These are phyloP conservation scores for Atkinsonella hypoxylon DNA, from an alignment of 2,329 filamentous ascomycete genomes.

Conservation along the genomic window DNA sequence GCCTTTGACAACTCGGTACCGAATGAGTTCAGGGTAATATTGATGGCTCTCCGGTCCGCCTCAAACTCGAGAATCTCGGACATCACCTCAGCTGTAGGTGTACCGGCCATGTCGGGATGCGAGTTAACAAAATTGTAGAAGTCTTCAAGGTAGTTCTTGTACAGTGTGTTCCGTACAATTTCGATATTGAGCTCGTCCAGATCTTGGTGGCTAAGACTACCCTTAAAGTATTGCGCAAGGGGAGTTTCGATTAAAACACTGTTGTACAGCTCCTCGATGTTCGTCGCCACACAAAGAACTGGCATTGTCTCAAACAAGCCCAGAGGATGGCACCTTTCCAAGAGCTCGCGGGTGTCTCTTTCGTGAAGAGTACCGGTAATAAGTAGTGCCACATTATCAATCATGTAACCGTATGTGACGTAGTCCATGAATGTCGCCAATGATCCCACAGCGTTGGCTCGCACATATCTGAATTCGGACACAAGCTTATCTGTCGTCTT, in stretches of 20 bases:
- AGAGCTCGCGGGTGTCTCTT: constrained; percentile 85
- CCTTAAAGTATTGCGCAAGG: constrained; percentile 93
- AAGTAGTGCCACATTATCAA: constrained; percentile 94
- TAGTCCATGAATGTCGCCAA: constrained; percentile 96
- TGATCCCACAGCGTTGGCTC: constrained; percentile 84
- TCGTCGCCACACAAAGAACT: constrained; percentile 92
- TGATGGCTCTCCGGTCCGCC: constrained; percentile 91
- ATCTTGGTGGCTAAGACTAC: constrained; percentile 88
- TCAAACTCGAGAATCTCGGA: constrained; percentile 92
- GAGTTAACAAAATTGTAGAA: constrained; percentile 93
- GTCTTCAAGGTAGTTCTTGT: constrained; percentile 99
- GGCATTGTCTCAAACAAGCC: constrained; percentile 99
- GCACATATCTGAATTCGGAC: constrained; percentile 90
- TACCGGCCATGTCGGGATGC: constrained; percentile 73
- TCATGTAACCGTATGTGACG: constrained; percentile 99
- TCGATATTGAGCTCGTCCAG: constrained; percentile 98
- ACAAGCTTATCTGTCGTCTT: constrained; percentile 98
- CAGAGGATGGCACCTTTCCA: constrained; percentile 91
- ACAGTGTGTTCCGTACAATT: constrained; percentile 94
- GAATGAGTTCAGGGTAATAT: constrained; percentile 98
- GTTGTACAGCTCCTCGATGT: constrained; percentile 98
- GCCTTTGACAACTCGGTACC: constrained; percentile 90
- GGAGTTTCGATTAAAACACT: constrained; percentile 95
- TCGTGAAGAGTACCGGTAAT: constrained; percentile 98
- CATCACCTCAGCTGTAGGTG: constrained; percentile 91